Percentiles rank a stretch among this genome's conserved stretches.
phyloP scores from a whole-genome alignment of 1,139 yeast species.

The Scheffersomyces stambukii region DNA sequence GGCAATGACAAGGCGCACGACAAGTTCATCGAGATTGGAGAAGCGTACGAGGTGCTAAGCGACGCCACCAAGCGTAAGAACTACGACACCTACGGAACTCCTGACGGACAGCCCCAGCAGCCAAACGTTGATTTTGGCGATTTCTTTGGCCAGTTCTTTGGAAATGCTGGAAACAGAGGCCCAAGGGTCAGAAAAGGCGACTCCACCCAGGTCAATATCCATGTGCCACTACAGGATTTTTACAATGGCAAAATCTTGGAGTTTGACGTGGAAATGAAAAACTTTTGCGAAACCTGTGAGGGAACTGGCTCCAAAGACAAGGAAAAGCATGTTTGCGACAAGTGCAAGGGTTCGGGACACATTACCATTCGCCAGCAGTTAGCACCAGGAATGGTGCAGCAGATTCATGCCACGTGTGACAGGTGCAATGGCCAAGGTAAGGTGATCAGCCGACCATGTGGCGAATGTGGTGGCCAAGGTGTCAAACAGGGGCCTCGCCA shows the following conservation, averaged over 20 bases:
- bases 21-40: conserved; percentile 85
- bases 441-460: conserved; percentile 59
- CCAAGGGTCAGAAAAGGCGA: conserved; percentile 60
- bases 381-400: conserved; percentile 90
- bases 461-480: conserved; percentile 66
- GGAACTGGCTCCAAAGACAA: conserved; percentile 89
- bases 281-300: conserved; percentile 68
- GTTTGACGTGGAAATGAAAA: conserved; percentile 65
- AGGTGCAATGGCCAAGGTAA: conserved; percentile 77
- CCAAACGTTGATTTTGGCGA: conserved; percentile 44
- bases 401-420: conserved; percentile 75
- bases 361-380: conserved; percentile 66
- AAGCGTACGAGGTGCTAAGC: conserved; percentile 85
- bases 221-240: conserved; percentile 59
- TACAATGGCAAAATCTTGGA: conserved; percentile 64
- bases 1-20: conserved; percentile 73
- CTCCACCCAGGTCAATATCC: conserved; percentile 54
- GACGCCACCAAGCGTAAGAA: conserved; percentile 67
- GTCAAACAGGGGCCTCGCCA: conserved; percentile 53
- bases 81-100: conserved; percentile 82
- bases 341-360: conserved; percentile 76
- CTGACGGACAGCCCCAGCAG: conserved; percentile 49
- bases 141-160: conserved; percentile 72
- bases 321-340: conserved; percentile 54
- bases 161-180: conserved; percentile 34